Conservation (phyloP, 1,139 yeast species). For the Geotrichum bryndzae region DNA sequence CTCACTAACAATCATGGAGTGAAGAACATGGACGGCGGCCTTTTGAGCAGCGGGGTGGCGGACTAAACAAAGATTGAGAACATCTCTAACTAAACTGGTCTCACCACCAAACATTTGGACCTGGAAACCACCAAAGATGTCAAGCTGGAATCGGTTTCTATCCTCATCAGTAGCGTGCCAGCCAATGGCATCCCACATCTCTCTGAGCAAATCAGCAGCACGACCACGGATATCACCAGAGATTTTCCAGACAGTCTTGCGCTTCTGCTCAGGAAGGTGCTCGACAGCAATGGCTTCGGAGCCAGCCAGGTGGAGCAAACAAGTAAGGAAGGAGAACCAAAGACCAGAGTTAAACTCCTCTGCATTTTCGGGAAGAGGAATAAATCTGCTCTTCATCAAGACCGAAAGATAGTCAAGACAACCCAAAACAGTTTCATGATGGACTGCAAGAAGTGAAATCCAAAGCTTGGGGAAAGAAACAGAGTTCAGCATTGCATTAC, state of each 20-base stretch:
- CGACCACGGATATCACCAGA: slow-evolving; percentile 61
- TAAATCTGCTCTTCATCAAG: slow-evolving; percentile 35
- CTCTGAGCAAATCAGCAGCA: slow-evolving; percentile 50
- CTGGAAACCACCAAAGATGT: slow-evolving; percentile 67
- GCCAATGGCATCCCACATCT: slow-evolving; percentile 71
- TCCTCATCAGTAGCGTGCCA: slow-evolving; percentile 62
- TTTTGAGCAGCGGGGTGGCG: slow-evolving; percentile 56
- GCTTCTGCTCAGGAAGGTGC: slow-evolving; percentile 54
- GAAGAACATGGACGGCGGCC: slow-evolving; percentile 61
- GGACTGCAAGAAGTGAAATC: slow-evolving; percentile 33
- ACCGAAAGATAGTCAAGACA: slow-evolving; percentile 52
- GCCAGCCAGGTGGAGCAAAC: slow-evolving; percentile 52
- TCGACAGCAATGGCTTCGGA: slow-evolving; percentile 33
- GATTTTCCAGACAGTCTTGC: slow-evolving; percentile 61
- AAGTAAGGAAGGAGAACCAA: slow-evolving; percentile 49
- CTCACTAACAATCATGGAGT: slow-evolving; percentile 68
- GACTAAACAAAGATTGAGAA: slow-evolving; percentile 66
- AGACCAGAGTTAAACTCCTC: slow-evolving; percentile 55
- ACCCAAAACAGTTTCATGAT: slow-evolving; percentile 52
- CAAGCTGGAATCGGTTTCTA: slow-evolving; percentile 53
- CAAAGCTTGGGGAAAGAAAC: slow-evolving; percentile 40
- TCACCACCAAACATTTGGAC: slow-evolving; percentile 55
- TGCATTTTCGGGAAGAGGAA: slow-evolving; percentile 52
- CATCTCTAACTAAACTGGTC: slow-evolving; percentile 56
- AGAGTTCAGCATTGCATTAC: slow-evolving; percentile 36